Evolutionary conservation across 352 stramenopile species (phyloP), one percentile per base, ranked within the genome.

Genomic region (Saprolegnia parasitica): DNA sequence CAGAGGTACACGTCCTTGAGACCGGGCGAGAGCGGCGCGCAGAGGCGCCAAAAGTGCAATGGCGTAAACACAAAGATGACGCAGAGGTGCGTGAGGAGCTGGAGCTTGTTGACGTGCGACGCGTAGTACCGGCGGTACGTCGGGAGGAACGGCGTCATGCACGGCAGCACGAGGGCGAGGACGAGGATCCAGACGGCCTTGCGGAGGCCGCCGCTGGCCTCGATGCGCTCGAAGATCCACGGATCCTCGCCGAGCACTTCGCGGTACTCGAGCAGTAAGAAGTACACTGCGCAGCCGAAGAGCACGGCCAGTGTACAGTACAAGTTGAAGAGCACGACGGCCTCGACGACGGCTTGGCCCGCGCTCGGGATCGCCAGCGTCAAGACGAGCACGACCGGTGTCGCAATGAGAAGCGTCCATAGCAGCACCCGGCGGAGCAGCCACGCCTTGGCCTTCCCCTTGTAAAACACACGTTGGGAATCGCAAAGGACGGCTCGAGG

Each of bases 31-130:
- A 39, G 8, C 15, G 8, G 23, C 32, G 8, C 52, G 16, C 52
- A 16, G 8, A 16, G 8, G 23, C 32, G 23, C 52, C 8, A 16
- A 15, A 46, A 58, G 52, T 58, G 52, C 52, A 58, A 16, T 15
- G 8, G 16, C 23, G 52, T 16, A 58, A 58, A 68, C 18, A 46
- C 18, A 26, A 58, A 9, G 15, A 68, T 18, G n/a, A 68, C 32
- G 15, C 62, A 10, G n/a, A 58, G 23, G 21, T 68, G 61, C 46
- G 61, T 58, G 16, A 68, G 18, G 20, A 68, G 18, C 39, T 68
- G 61, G 18, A 20, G n/a, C n/a, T 46, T 56, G 46, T 68, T 68
- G 37, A 46, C 26, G 16, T 21, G 9, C 18, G 61, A 68, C 23
- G 23, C 32, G 16, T 39, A 58, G 52, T 58, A 58, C 32, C 16